A percentile compares a stretch with the other conserved stretches of the same genome.
Conservation (phyloP, 1,284 basidiomycete species). For the Coriolopsis trogii region DNA sequence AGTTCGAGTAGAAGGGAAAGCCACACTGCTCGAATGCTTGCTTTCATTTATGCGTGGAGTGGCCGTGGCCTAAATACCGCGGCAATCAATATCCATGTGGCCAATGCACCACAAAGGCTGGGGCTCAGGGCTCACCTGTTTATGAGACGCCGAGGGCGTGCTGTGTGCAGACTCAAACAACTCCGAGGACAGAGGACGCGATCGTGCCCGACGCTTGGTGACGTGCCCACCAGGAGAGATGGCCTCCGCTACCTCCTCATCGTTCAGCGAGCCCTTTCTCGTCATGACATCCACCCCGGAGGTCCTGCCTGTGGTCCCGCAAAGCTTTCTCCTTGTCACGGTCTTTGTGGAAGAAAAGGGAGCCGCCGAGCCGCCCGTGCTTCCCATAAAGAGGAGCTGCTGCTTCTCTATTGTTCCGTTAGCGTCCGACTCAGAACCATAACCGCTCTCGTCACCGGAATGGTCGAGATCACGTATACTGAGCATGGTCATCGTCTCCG, state of each 20-base stretch:
- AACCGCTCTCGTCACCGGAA: slow-evolving; percentile 46
- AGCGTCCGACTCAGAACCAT: slow-evolving; percentile 52
- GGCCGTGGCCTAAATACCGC: slow-evolving; percentile 14
- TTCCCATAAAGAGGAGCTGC: slow-evolving; percentile 28
- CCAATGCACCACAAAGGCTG: slow-evolving; percentile 17
- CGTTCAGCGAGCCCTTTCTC: slow-evolving; percentile 24
- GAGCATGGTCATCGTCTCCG: slow-evolving; percentile 67
- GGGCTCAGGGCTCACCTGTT: slow-evolving; percentile 32
- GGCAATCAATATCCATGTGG: slow-evolving; percentile 18
- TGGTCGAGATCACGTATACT: slow-evolving; percentile 57
- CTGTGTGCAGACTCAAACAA: slow-evolving; percentile 53
- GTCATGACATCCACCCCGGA: slow-evolving; percentile 24
- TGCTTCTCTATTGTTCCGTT: slow-evolving; percentile 39
- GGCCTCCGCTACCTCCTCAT: slow-evolving; percentile 61
- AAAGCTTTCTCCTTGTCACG: slow-evolving; percentile 38
- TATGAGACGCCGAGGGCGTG: slow-evolving; percentile 33
- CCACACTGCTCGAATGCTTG: slow-evolving; percentile 26
- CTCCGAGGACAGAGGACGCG: slow-evolving; percentile 68
- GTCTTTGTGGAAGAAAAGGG: slow-evolving; percentile 37
- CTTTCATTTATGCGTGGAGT: slow-evolving; percentile 26
- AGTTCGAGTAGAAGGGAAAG: slow-evolving; percentile 29
- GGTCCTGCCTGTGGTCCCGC: slow-evolving; percentile 14
- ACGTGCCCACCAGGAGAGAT: slow-evolving; percentile 75
- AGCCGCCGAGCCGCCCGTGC: slow-evolving; percentile 16
- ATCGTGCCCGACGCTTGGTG: slow-evolving; percentile 68